A percentile compares a stretch with the other conserved stretches of the same genome.
Conservation (phyloP, 2,329 filamentous ascomycete species). For the Pestalotiopsis sp. region DNA sequence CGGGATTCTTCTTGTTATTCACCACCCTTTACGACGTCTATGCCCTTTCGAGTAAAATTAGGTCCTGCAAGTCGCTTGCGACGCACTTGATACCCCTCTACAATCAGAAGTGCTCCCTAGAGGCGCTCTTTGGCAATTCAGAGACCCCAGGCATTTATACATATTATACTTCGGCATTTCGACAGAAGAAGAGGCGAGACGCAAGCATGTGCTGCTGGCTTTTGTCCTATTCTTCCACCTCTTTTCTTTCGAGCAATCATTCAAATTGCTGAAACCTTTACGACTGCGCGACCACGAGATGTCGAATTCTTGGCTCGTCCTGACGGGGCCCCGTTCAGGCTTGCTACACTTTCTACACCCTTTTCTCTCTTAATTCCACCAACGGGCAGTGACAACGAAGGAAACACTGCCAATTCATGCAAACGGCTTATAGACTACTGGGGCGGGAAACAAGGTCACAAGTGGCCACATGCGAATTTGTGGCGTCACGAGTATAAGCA, state of each 20-base stretch:
- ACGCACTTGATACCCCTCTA: slow-evolving; percentile 6
- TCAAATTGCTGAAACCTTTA: neutral
- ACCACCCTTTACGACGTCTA: slow-evolving; percentile 4
- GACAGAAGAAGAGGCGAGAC: neutral
- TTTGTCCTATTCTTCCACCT: neutral
- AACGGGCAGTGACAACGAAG: neutral
- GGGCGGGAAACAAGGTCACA: neutral
- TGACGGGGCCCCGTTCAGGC: neutral
- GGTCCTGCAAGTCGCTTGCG: slow-evolving; percentile 3
- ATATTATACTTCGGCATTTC: neutral
- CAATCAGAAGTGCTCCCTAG: slow-evolving; percentile 2
- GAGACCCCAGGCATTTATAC: neutral
- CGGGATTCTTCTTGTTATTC: neutral
- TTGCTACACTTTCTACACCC: neutral
- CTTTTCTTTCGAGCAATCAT: neutral
- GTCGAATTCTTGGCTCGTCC: neutral
- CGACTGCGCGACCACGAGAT: neutral
- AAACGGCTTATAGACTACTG: neutral
- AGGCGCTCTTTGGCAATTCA: neutral
- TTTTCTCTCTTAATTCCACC: neutral
- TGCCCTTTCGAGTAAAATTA: slow-evolving; percentile 9
- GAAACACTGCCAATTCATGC: neutral
- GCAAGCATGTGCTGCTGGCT: neutral
- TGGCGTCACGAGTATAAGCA: slow-evolving; percentile 4
- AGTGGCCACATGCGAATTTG: neutral